These are phyloP conservation scores for Rhododendron ovatum DNA, from an alignment of 148 eudicot genomes.

Conservation along the genomic window DNA sequence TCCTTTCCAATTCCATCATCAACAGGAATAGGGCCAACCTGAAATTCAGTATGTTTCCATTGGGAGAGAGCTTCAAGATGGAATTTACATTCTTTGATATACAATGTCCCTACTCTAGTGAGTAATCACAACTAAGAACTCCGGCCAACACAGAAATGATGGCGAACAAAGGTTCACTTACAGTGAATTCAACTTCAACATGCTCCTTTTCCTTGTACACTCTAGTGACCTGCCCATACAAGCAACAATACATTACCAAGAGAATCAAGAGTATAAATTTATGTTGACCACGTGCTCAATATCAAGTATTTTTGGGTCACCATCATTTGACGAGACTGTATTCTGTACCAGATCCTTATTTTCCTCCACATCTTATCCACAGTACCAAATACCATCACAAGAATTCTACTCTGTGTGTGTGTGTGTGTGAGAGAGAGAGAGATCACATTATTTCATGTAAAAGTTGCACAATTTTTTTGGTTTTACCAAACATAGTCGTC, in stretches of 20 bases:
- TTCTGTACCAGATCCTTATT: not conserved
- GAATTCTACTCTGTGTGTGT: not conserved
- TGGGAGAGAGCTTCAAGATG: not conserved
- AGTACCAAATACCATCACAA: not conserved
- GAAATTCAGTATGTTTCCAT: constrained; percentile 8
- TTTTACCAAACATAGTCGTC: not conserved
- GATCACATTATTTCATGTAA: not conserved
- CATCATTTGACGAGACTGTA: not conserved
- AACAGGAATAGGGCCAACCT: constrained; percentile 96
- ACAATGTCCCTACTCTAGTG: not conserved
- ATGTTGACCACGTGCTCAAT: not conserved
- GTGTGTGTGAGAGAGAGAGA: not conserved
- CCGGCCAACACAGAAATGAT: not conserved
- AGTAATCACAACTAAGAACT: not conserved
- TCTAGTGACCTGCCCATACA: constrained; percentile 61
- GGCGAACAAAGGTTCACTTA: constrained; percentile 33
- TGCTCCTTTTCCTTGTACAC: constrained; percentile 85
- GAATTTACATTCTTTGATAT: not conserved
- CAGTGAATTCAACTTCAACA: constrained; percentile 83
- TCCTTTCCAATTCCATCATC: constrained; percentile 89
- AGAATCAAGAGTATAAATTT: constrained; percentile 1
- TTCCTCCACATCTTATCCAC: not conserved
- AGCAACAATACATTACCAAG: constrained; percentile 2
- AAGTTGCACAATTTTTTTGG: not conserved
- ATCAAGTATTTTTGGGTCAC: not conserved